Base-by-base conservation (phyloP, 768 basidiomycete species). In the Termitomyces sp. region DNA sequence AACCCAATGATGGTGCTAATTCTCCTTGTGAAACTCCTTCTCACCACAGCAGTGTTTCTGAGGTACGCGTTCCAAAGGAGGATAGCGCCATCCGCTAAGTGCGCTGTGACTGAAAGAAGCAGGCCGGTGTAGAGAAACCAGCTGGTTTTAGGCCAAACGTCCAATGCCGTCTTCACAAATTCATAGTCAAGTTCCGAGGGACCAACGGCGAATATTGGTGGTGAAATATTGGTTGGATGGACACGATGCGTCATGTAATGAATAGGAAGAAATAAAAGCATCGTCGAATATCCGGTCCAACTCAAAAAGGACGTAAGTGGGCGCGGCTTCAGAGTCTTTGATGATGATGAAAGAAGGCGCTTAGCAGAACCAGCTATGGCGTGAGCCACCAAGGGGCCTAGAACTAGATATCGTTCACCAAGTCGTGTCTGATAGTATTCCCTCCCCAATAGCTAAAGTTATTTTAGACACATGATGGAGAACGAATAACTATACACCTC, bases 101-200 rank as follows among this genome's bases (percentile, higher is more conserved):
- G 93, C 47, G 86, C 63, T 0, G 78, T 73, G 0, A 82, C 80
- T 23, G 79, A 75, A 1, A 72, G 71, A 0, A 89, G 78, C 10
- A 95, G 78, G 0, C 81, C 85, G 1, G 75, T 68, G 63, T 95
- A 93, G 43, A 86, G 68, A 3, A 82, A 54, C 80, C 80, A 84
- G 63, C 80, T 87, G 38, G 81, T 74, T 66, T 73, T 70, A 0
- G 90, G 89, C 81, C 85, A 91, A 17, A 57, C 71, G 16, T 76
- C 74, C 38, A 93, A 69, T 3, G 82, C 89, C 5, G 81, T 77
- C 66, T 93, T 92, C 56, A 94, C 89, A 67, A 86, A 93, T 60
- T 92, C 88, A 66, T 81, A 94, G 69, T 91, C 86, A 37, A 95
- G 79, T 64, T 94, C 90, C 0, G 86, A 76, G 0, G 92, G 91